These are phyloP conservation scores for Neofusicoccum ribis DNA, from an alignment of 2,329 filamentous ascomycete genomes.

Conservation along the genomic window DNA sequence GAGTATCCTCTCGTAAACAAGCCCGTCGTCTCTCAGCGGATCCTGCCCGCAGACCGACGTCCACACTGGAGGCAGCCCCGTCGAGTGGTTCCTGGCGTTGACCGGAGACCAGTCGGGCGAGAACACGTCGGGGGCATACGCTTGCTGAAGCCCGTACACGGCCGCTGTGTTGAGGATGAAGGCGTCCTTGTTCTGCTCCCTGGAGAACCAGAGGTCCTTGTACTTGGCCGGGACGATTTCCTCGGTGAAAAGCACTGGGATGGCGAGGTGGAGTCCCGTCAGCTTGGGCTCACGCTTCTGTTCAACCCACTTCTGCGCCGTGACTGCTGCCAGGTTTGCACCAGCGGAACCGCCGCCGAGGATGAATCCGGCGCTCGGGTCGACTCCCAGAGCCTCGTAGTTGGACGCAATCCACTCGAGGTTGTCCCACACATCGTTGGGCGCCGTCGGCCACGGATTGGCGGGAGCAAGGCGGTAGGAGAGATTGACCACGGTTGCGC, in stretches of 20 bases:
- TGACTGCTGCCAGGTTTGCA: neutral
- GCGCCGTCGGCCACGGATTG: neutral
- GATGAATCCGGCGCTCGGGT: slow-evolving; percentile 2
- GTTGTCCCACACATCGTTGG: slow-evolving; percentile 21
- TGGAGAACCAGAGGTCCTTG: neutral
- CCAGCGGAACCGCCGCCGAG: neutral
- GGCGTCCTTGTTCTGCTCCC: slow-evolving; percentile 8
- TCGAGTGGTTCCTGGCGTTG: neutral
- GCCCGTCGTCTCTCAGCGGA: slow-evolving; percentile 21
- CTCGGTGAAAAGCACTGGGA: neutral
- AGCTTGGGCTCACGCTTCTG: neutral
- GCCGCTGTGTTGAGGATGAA: neutral
- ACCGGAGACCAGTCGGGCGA: neutral
- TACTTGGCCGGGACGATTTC: neutral
- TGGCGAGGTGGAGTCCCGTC: neutral
- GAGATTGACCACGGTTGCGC: neutral
- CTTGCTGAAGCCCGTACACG: neutral
- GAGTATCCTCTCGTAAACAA: slow-evolving; percentile 21
- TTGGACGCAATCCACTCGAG: slow-evolving; percentile 30
- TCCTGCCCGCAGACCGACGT: slow-evolving; percentile 20
- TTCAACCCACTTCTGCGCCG: neutral
- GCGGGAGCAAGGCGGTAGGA: neutral
- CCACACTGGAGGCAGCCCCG: slow-evolving; percentile 13
- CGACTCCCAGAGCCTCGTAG: neutral
- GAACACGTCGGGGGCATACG: neutral